Evolutionary conservation across 1,284 basidiomycete species (phyloP).

Genomic region (Schizopora paradoxa): DNA sequence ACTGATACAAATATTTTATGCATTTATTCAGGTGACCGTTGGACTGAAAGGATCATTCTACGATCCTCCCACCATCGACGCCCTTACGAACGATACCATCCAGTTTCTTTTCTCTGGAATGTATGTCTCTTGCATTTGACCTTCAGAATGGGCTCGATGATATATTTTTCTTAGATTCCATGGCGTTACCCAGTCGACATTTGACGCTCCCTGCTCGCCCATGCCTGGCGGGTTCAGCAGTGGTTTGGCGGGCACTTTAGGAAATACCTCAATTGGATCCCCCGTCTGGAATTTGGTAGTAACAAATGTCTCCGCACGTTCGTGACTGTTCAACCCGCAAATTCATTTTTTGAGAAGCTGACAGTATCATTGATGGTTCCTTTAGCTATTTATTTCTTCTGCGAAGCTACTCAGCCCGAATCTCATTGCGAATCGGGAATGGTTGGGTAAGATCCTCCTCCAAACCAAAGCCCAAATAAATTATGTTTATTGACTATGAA

Average conservation of each 20-base stretch:
- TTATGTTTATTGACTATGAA: background rate
- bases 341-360: background rate
- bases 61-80: conserved; percentile 11
- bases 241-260: conserved; percentile 3
- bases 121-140: conserved; percentile 4
- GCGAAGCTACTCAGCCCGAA: conserved; percentile 5
- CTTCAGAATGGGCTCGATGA: background rate
- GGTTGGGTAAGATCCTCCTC: conserved; percentile 9
- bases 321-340: background rate
- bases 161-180: background rate
- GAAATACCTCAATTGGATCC: conserved; percentile 5
- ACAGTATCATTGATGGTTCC: too few relatives aligned
- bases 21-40: conserved; percentile 1
- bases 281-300: conserved; percentile 12
- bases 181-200: conserved; percentile 10
- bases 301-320: conserved; percentile 14
- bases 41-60: conserved; percentile 7
- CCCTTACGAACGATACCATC: conserved; percentile 10
- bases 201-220: conserved; percentile 7
- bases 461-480: background rate
- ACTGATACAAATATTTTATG: background rate
- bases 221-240: conserved; percentile 11
- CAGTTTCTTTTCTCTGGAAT: conserved; percentile 13
- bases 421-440: conserved; percentile 14
- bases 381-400: conserved; percentile 14